Evolutionary conservation across 106 monocot genomes (phyloP).

Genomic region (Alisma plantagoaquatica): DNA sequence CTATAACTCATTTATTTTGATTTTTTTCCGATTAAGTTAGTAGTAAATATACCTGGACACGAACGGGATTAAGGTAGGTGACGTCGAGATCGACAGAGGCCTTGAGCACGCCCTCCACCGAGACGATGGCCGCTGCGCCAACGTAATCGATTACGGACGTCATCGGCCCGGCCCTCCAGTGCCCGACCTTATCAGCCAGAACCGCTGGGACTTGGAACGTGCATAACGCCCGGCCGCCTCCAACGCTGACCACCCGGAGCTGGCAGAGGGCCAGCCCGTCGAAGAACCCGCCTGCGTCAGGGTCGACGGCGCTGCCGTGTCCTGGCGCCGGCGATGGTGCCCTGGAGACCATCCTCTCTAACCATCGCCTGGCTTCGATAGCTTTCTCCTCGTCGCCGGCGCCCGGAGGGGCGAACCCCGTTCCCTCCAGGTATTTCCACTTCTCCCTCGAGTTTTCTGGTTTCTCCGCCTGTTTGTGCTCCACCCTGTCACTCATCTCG

Average conservation of each 20-base stretch:
- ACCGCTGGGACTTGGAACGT: neutral
- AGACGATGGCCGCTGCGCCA: neutral
- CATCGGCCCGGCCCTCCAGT: conserved; percentile 4
- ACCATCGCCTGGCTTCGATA: neutral
- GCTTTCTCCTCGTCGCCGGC: neutral
- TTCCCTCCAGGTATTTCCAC: too few species aligned
- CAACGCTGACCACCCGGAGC: neutral
- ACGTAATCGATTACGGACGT: conserved; percentile 1
- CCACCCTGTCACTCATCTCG: too few species aligned
- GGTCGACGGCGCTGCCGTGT: neutral
- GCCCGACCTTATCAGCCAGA: neutral
- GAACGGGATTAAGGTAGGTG: neutral
- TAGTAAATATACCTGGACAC: neutral
- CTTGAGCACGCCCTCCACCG: neutral
- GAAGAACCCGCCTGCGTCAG: neutral
- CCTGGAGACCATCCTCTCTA: too few species aligned
- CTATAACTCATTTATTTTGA: too few species aligned
- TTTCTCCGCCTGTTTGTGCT: too few species aligned
- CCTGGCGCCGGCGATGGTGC: neutral
- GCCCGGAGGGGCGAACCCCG: too few species aligned
- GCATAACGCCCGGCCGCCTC: neutral
- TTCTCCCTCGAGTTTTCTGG: too few species aligned
- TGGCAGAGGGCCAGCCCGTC: neutral
- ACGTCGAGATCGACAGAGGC: conserved; percentile 1
- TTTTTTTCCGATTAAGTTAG: too few species aligned